A percentile compares a stretch with the other conserved stretches of the same genome.
Evolutionary conservation across 2,329 filamentous ascomycete genomes (phyloP).

Genomic region (Exophiala viscosa): DNA sequence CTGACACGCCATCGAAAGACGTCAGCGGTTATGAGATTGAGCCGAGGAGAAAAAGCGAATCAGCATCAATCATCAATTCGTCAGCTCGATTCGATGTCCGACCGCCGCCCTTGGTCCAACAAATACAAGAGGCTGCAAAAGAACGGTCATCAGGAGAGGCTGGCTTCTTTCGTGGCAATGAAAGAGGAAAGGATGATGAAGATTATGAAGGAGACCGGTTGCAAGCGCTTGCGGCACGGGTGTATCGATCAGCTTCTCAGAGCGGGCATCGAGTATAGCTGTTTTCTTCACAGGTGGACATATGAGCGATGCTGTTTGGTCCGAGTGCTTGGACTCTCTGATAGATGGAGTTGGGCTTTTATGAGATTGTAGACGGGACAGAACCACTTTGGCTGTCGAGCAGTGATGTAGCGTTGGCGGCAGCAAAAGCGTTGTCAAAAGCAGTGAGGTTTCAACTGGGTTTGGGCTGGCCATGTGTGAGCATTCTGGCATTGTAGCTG

Average conservation of each 20-base stretch:
- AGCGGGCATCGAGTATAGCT: conserved; percentile 17
- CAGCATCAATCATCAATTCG: background rate
- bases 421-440: too few relatives aligned
- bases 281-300: too few relatives aligned
- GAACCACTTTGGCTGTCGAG: too few relatives aligned
- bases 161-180: conserved; percentile 1
- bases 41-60: conserved; percentile 3
- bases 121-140: conserved; percentile 24
- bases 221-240: conserved; percentile 26
- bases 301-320: too few relatives aligned
- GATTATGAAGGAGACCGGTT: conserved; percentile 41
- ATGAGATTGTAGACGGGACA: too few relatives aligned
- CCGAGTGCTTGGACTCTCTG: too few relatives aligned
- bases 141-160: conserved; percentile 3
- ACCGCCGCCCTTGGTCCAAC: conserved; percentile 25
- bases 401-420: too few relatives aligned
- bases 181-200: conserved; percentile 33
- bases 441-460: too few relatives aligned
- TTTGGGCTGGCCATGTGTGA: too few relatives aligned
- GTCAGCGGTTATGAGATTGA: background rate
- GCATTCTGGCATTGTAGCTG: background rate
- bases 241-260: conserved; percentile 28
- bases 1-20: conserved; percentile 3
- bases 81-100: conserved; percentile 25
- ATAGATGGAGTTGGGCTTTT: too few relatives aligned